Conservation (phyloP, 768 basidiomycete genomes). For the Grammothele lineata region DNA sequence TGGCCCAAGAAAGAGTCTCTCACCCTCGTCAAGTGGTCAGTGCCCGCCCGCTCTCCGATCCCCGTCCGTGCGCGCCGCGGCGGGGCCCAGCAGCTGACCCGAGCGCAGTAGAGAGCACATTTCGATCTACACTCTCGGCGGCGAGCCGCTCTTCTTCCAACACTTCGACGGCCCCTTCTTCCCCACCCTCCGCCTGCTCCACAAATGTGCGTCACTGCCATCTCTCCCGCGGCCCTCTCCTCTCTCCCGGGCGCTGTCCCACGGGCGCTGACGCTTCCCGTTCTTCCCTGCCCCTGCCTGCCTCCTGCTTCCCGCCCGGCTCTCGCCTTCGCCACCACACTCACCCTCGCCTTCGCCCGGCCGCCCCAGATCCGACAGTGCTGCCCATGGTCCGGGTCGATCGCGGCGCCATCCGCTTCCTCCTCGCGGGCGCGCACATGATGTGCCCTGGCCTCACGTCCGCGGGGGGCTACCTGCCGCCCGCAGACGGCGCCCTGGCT, state of each 20-base stretch:
- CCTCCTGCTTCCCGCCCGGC: too few species aligned
- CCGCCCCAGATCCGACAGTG: slow-evolving; percentile 75
- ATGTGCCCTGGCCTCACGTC: slow-evolving; percentile 98
- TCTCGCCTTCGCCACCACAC: background rate
- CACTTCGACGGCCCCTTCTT: slow-evolving; percentile 92
- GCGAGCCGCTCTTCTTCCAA: slow-evolving; percentile 90
- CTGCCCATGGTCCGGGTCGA: slow-evolving; percentile 88
- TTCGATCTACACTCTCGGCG: slow-evolving; percentile 85
- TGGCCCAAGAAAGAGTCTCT: slow-evolving; percentile 99
- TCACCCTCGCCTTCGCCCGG: background rate
- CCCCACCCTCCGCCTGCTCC: slow-evolving; percentile 84
- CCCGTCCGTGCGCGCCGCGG: background rate
- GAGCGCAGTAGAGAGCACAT: slow-evolving; percentile 85
- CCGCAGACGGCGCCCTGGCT: slow-evolving; percentile 60
- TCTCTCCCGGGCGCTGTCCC: background rate
- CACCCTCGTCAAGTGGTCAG: slow-evolving; percentile 91
- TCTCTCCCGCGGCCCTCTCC: background rate
- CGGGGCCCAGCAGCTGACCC: slow-evolving; percentile 1
- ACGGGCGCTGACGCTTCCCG: background rate
- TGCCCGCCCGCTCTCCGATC: slow-evolving; percentile 17
- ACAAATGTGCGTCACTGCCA: slow-evolving; percentile 65
- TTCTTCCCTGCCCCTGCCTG: too few species aligned
- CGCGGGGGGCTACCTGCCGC: slow-evolving; percentile 82
- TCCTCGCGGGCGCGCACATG: slow-evolving; percentile 91
- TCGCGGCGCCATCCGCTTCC: slow-evolving; percentile 96